phyloP scores from a whole-genome alignment of 75 land plant species.

The Pinus albicaulis region DNA sequence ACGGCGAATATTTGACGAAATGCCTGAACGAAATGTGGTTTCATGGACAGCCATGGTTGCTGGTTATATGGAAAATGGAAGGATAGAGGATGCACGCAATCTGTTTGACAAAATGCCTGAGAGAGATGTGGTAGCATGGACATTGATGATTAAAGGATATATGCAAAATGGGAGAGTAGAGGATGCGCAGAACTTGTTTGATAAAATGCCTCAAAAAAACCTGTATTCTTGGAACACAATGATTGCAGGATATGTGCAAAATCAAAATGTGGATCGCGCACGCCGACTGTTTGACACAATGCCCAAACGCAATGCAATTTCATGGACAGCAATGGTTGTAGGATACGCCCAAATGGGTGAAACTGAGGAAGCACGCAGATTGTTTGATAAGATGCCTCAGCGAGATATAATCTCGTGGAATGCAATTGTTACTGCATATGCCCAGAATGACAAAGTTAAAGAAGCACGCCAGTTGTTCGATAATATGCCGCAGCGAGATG shows the following conservation, averaged over 20 bases:
- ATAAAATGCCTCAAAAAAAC: no score
- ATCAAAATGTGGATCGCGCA: background rate
- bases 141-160: no score
- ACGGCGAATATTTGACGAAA: background rate
- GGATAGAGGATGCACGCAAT: background rate
- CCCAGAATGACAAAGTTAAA: background rate
- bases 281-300: conserved; percentile 1
- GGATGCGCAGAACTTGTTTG: no score
- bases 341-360: conserved; percentile 6
- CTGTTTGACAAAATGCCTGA: background rate
- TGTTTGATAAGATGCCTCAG: conserved; percentile 10
- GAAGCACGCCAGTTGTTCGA: background rate
- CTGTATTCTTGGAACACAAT: no score
- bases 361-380: background rate
- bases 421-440: background rate
- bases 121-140: no score
- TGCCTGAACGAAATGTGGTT: background rate
- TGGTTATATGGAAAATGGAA: background rate
- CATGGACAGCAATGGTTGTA: conserved; percentile 11
- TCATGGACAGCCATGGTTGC: background rate
- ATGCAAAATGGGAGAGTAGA: no score
- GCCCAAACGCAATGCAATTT: background rate
- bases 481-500: conserved; percentile 34
- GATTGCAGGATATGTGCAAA: no score
- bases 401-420: conserved; percentile 4